These are phyloP conservation scores for Annona squamosa DNA, from an alignment of 164 flowering plant genomes.

Conservation along the genomic window DNA sequence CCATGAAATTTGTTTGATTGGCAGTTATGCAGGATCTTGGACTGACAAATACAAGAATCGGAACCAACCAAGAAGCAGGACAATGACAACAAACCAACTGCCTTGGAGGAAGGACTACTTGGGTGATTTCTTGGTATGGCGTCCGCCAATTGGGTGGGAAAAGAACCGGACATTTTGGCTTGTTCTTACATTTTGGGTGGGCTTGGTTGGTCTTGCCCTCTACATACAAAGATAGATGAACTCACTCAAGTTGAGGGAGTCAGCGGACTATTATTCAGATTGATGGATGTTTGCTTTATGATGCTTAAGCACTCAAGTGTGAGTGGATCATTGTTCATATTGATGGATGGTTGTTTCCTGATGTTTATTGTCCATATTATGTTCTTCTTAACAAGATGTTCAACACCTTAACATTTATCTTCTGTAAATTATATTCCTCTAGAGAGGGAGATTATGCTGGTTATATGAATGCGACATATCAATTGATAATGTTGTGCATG, in stretches of 20 bases:
- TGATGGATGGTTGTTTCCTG: neutral
- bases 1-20: neutral
- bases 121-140: slow-evolving; percentile 70
- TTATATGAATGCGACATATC: too few relatives aligned
- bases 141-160: slow-evolving; percentile 58
- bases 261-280: too few relatives aligned
- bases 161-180: slow-evolving; percentile 60
- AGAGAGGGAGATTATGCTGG: neutral
- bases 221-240: slow-evolving; percentile 35
- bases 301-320: neutral
- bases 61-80: slow-evolving; percentile 24
- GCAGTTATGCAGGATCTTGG: slow-evolving; percentile 80
- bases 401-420: neutral
- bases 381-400: neutral
- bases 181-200: slow-evolving; percentile 50
- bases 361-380: slow-evolving; percentile 4
- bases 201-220: slow-evolving; percentile 64
- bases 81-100: slow-evolving; percentile 48
- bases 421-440: neutral
- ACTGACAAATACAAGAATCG: slow-evolving; percentile 62
- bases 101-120: slow-evolving; percentile 53
- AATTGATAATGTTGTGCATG: too few relatives aligned
- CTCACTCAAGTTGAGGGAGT: too few relatives aligned
- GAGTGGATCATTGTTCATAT: neutral
- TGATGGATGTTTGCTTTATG: too few relatives aligned